Percentiles rank a stretch among this genome's conserved stretches.
Conservation (phyloP, 148 eudicot species). For the Rhododendron vialii region DNA sequence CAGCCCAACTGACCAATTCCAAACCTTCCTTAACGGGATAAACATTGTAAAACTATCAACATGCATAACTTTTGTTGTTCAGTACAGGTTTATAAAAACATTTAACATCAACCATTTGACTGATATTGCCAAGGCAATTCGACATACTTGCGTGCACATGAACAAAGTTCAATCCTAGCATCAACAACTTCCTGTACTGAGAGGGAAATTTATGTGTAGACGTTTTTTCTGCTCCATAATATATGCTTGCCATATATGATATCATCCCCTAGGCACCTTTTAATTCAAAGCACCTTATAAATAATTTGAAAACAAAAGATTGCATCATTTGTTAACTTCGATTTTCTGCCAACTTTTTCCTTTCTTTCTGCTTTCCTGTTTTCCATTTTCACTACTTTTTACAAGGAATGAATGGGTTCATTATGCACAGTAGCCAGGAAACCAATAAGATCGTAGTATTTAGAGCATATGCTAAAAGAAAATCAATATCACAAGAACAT, state of each 20-base stretch:
- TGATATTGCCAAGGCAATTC: not conserved
- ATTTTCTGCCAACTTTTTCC: not conserved
- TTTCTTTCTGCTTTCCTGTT: not conserved
- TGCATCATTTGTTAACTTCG: not conserved
- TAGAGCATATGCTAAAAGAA: not conserved
- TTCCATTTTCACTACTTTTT: no score
- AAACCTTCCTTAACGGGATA: not conserved
- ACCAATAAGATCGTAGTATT: not conserved
- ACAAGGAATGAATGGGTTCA: not conserved
- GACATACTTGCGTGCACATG: not conserved
- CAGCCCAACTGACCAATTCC: not conserved
- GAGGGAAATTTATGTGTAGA: not conserved
- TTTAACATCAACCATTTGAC: not conserved
- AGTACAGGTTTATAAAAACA: not conserved
- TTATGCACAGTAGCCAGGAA: not conserved
- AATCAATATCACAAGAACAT: not conserved
- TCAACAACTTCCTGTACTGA: not conserved
- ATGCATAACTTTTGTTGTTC: not conserved
- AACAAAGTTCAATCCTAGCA: not conserved
- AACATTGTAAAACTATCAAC: not conserved
- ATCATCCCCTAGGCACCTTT: not conserved
- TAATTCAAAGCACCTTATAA: no score
- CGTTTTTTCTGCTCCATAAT: no score
- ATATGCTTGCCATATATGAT: not conserved
- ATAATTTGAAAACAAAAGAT: not conserved